These are phyloP conservation scores for Fusarium sp. DNA, from an alignment of 2,329 filamentous ascomycete species.

Conservation along the genomic window DNA sequence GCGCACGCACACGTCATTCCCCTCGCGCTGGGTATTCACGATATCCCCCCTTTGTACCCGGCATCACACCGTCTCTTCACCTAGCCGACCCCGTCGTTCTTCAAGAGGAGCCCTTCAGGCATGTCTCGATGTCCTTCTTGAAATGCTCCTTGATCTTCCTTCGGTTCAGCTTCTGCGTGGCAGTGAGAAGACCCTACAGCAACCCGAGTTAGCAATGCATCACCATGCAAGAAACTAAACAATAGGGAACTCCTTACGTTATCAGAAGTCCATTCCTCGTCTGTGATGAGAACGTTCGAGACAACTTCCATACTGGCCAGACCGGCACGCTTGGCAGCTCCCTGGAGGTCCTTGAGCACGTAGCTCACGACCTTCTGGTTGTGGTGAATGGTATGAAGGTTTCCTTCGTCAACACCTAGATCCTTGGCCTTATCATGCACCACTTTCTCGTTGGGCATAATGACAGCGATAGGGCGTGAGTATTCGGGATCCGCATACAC, in stretches of 20 bases:
- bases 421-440: slow-evolving; percentile 73
- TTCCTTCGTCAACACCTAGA: slow-evolving; percentile 75
- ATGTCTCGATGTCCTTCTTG: slow-evolving; percentile 65
- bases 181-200: slow-evolving; percentile 71
- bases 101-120: slow-evolving; percentile 52
- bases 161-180: slow-evolving; percentile 75
- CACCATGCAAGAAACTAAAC: background rate
- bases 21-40: slow-evolving; percentile 45
- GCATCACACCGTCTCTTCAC: slow-evolving; percentile 17
- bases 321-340: slow-evolving; percentile 75
- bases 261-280: slow-evolving; percentile 90
- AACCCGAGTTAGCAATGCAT: slow-evolving; percentile 38
- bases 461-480: slow-evolving; percentile 85
- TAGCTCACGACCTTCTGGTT: slow-evolving; percentile 75
- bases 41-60: slow-evolving; percentile 25
- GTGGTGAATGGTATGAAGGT: slow-evolving; percentile 79
- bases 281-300: slow-evolving; percentile 81
- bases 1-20: slow-evolving; percentile 9
- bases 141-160: slow-evolving; percentile 66
- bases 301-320: slow-evolving; percentile 82
- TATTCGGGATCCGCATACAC: slow-evolving; percentile 84
- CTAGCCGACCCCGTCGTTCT: slow-evolving; percentile 11
- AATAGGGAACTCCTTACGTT: slow-evolving; percentile 74
- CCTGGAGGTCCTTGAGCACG: slow-evolving; percentile 78
- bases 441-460: slow-evolving; percentile 77